Conservation (phyloP, 2,329 filamentous ascomycete genomes). For the Fusarium sp. region DNA sequence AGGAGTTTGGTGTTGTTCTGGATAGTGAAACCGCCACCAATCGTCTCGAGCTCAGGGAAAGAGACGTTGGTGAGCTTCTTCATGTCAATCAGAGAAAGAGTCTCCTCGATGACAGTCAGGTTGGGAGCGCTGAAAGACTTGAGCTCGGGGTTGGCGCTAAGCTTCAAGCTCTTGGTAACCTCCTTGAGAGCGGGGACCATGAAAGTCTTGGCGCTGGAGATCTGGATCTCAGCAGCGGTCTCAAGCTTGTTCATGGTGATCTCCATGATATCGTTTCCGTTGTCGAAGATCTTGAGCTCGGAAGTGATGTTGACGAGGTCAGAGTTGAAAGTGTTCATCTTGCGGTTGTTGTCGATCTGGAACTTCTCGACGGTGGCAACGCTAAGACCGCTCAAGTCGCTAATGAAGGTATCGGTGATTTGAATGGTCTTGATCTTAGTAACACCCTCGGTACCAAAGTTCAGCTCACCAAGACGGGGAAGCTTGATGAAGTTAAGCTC, state of each 20-base stretch:
- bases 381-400: conserved; percentile 82
- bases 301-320: conserved; percentile 80
- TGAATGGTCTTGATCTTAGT: conserved; percentile 74
- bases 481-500: conserved; percentile 79
- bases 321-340: conserved; percentile 80
- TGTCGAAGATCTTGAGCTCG: conserved; percentile 79
- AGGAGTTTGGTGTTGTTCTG: conserved; percentile 87
- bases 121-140: conserved; percentile 71
- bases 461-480: conserved; percentile 64
- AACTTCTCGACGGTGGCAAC: conserved; percentile 78
- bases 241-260: conserved; percentile 82
- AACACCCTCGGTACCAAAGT: conserved; percentile 67
- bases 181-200: conserved; percentile 76
- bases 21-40: conserved; percentile 85
- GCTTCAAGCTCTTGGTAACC: conserved; percentile 83
- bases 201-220: conserved; percentile 81
- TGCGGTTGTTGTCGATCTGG: conserved; percentile 90
- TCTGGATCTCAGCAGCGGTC: conserved; percentile 63
- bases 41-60: conserved; percentile 73
- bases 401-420: conserved; percentile 89
- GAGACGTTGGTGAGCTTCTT: conserved; percentile 76
- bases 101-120: conserved; percentile 71
- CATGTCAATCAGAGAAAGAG: conserved; percentile 73
- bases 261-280: conserved; percentile 74
- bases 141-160: conserved; percentile 81